Base-by-base conservation (phyloP, 2,329 filamentous ascomycete species). In the Diaporthe vexans region DNA sequence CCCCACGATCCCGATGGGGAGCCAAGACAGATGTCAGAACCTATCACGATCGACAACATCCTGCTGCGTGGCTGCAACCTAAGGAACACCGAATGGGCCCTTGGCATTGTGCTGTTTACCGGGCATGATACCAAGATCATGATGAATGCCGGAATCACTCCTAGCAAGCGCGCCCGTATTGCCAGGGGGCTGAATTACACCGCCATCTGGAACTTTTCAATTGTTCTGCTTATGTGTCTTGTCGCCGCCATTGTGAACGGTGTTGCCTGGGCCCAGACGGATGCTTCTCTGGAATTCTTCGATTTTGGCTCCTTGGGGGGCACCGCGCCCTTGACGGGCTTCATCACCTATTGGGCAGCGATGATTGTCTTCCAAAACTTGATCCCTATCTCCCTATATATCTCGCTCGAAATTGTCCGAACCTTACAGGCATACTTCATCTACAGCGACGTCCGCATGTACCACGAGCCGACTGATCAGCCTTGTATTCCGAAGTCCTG, bases 101-200 rank as follows among this genome's bases (percentile, higher is more conserved):
- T 99, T 8, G 97, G 95, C 71, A 90, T 99, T 3, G 96, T 98
- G 65, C 87, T 97, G 24, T 99, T 97, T 84, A 98, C 97, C 17
- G 97, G 97, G 46, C 92, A 95, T 80, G 96, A 99, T 82, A 98
- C 96, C 46, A 99, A 98, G 86, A 98, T 98, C 82, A 99, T 99
- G 96, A 94, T 98, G 86, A 99, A 99, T 82, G 94, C 97, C 40
- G 97, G 97, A 75, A 93, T 96, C 76, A 99, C 97, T 1, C 97
- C 97, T 17, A 97, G 92, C 82, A 99, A 99, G 86, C 94, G 96
- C 76, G 91, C 97, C 48, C 92, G 94, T 78, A 95, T 99, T 79
- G 94, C 95, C 71, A 93, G 95, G 76, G 95, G 98, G 82, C 90
- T 99, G 78, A 99, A 99, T 86, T 97, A 95, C 90, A 98, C 98